Conservation (phyloP, 176 grass and related monocot species). For the Luzula sylvatica region DNA sequence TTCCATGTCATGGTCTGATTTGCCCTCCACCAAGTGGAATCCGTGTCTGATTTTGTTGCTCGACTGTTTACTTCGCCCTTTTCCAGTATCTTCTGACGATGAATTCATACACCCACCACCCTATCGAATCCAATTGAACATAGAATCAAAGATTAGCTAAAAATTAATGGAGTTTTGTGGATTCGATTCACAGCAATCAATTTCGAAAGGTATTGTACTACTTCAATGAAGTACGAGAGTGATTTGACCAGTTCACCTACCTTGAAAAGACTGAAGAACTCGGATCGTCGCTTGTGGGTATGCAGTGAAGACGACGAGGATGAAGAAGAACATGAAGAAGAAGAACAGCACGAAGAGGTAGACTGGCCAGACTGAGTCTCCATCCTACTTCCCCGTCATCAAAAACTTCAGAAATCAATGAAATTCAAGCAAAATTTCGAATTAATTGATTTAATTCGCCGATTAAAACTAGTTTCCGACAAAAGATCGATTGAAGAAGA, state of each 20-base stretch:
- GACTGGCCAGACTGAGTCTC: slow-evolving; percentile 19
- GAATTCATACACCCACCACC: slow-evolving; percentile 63
- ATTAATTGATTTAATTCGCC: background rate
- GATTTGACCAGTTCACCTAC: slow-evolving; percentile 22
- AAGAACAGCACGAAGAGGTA: slow-evolving; percentile 1
- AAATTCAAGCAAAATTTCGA: background rate
- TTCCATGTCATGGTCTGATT: slow-evolving; percentile 99
- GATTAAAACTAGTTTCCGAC: background rate
- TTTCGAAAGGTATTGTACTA: background rate
- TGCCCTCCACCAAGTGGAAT: slow-evolving; percentile 94
- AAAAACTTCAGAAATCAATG: background rate
- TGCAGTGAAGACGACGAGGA: slow-evolving; percentile 9
- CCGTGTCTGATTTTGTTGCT: slow-evolving; percentile 82
- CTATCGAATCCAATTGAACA: slow-evolving; percentile 29
- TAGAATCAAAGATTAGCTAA: slow-evolving; percentile 21
- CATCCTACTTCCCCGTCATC: slow-evolving; percentile 17
- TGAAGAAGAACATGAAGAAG: slow-evolving; percentile 12
- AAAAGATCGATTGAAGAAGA: background rate
- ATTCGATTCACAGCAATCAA: too few species aligned
- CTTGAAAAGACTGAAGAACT: slow-evolving; percentile 32
- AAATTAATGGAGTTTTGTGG: too few species aligned
- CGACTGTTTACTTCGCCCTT: slow-evolving; percentile 85
- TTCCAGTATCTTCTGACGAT: slow-evolving; percentile 62
- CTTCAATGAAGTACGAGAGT: background rate
- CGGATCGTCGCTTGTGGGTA: slow-evolving; percentile 1